Percentiles rank a stretch among this genome's conserved stretches.
Evolutionary conservation across 768 basidiomycete species (phyloP).

Genomic region (Trametes coccinea): DNA sequence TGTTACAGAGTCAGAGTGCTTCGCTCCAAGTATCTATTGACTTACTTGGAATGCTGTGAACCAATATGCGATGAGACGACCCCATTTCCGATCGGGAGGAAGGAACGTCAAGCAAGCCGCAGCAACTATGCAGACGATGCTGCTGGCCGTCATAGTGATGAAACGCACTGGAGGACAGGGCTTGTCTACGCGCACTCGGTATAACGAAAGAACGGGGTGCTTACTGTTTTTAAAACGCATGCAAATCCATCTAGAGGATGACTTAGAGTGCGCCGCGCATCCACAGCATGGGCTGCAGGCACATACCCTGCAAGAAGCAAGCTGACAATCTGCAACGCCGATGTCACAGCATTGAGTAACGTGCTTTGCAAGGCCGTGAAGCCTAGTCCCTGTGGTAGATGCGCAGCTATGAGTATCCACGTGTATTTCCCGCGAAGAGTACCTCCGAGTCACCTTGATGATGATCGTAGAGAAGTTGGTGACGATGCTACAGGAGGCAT

Average conservation of each 20-base stretch:
- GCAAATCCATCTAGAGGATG: constrained; percentile 4
- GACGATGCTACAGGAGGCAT: not conserved
- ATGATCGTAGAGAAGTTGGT: constrained; percentile 5
- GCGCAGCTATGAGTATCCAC: not conserved
- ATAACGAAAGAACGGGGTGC: not conserved
- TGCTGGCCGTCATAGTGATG: constrained; percentile 22
- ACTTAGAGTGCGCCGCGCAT: too few species aligned
- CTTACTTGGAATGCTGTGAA: constrained; percentile 30
- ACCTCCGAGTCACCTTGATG: constrained; percentile 21
- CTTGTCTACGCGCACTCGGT: not conserved
- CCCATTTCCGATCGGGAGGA: constrained; percentile 31
- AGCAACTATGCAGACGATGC: constrained; percentile 36
- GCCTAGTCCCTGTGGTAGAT: constrained; percentile 16
- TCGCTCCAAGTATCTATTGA: not conserved
- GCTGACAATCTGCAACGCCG: constrained; percentile 17
- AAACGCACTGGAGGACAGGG: constrained; percentile 6
- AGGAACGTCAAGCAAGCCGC: constrained; percentile 33
- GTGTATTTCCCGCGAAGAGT: not conserved
- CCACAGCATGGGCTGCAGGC: too few species aligned
- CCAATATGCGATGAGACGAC: constrained; percentile 35
- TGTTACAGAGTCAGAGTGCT: too few species aligned
- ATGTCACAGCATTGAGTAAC: constrained; percentile 20
- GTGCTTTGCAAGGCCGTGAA: constrained; percentile 25
- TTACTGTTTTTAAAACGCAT: constrained; percentile 25
- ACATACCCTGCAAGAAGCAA: constrained; percentile 21